Base-by-base conservation (phyloP, 1,139 yeast genomes). In the Scheffersomyces quercinus region DNA sequence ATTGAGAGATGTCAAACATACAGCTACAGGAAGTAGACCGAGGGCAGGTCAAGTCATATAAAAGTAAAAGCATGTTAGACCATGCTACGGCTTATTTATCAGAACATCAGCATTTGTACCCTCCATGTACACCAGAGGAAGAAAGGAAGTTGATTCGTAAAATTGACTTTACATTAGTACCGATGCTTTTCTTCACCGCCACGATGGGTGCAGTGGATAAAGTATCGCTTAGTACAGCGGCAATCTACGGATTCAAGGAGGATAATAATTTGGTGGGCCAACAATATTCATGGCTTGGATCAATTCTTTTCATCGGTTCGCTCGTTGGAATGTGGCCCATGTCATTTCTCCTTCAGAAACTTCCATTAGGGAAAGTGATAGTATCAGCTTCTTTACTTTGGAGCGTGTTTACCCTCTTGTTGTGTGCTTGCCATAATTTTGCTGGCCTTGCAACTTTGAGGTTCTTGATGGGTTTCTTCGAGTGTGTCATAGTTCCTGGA, bases 251-350 rank as follows among this genome's bases (percentile, higher is more conserved):
- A 13, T 49, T 77, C 26, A 54, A 52, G 32, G 55, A 52, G 8
- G 79, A 72, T 40, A 52, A 58, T 16, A 41, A 70, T 38, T 56
- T 77, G 44, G 51, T 45, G 1, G 74, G 75, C n/a, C 64, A 64
- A 40, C 65, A 73, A 45, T 78, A 74, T 51, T 62, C 75, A 29
- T 77, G 82, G 82, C 51, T 70, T 7, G 69, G 77, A 4, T 65
- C 79, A 1, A 62, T 73, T 38, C 58, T 77, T 37, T 77, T 68
- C 51, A 59, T 78, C 40, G 82, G 82, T 15, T 73, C 71, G 28
- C 59, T 78, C 26, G 67, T 62, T n/a, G 70, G 72, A 32, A 68
- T 66, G 53, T 63, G 67, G 54, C 79, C 80, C 3, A 62, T 65
- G 61, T 52, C 65, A 12, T 61, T 49, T 45, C 37, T 65, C 16